These are phyloP conservation scores for Chenopodium quinoa DNA, from an alignment of 148 eudicot species.

Conservation along the genomic window DNA sequence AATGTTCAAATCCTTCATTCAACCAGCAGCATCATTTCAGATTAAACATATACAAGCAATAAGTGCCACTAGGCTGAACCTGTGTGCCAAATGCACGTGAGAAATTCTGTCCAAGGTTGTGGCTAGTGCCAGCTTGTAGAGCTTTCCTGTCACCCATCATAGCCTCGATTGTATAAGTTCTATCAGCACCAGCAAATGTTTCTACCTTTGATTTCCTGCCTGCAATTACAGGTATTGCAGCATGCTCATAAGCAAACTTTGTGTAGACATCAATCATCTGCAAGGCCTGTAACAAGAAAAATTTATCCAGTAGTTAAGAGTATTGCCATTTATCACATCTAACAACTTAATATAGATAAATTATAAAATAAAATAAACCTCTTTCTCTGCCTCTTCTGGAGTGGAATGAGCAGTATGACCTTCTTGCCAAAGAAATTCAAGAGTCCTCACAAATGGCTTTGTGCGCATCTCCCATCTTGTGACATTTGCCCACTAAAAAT, in stretches of 20 bases:
- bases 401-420: slow-evolving; percentile 99
- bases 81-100: slow-evolving; percentile 97
- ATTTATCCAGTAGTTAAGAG: slow-evolving; percentile 22
- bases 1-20: background rate
- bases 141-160: slow-evolving; percentile 99
- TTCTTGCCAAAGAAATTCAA: slow-evolving; percentile 99
- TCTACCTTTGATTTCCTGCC: slow-evolving; percentile 95
- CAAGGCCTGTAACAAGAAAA: slow-evolving; percentile 68
- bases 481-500: slow-evolving; percentile 92
- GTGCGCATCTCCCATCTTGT: slow-evolving; percentile 99
- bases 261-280: slow-evolving; percentile 93
- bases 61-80: slow-evolving; percentile 31
- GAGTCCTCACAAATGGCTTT: slow-evolving; percentile 95
- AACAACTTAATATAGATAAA: no score
- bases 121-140: slow-evolving; percentile 99
- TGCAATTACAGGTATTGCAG: slow-evolving; percentile 96
- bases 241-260: slow-evolving; percentile 87
- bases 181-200: slow-evolving; percentile 96
- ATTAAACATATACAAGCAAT: background rate
- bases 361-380: slow-evolving; percentile 44
- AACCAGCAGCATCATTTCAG: background rate
- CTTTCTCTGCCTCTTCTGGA: slow-evolving; percentile 91
- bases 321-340: no score
- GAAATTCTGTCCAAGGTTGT: slow-evolving; percentile 97
- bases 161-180: slow-evolving; percentile 96